Conservation (phyloP, 345 rosid species). For the Syzygium grande region DNA sequence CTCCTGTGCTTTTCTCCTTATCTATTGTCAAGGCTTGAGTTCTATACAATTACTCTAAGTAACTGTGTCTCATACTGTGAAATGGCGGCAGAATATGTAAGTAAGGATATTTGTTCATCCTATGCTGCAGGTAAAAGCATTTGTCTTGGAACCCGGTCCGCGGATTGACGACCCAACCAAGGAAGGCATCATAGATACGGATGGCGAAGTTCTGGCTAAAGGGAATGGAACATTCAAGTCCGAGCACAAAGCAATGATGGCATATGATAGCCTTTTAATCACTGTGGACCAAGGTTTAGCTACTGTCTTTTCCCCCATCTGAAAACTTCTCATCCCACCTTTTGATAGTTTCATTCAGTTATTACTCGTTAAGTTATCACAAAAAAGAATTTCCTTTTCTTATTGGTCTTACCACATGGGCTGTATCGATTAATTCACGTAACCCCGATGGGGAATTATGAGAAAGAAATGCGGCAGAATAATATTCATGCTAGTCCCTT, state of each 20-base stretch:
- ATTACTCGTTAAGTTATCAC: not conserved
- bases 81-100: not conserved
- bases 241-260: slow-evolving; percentile 46
- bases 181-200: slow-evolving; percentile 88
- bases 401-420: not conserved
- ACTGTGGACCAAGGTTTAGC: slow-evolving; percentile 87
- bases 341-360: not conserved
- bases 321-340: not conserved
- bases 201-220: slow-evolving; percentile 86
- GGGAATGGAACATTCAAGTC: slow-evolving; percentile 55
- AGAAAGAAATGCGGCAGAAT: not conserved
- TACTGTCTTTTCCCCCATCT: slow-evolving; percentile 64
- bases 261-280: slow-evolving; percentile 52
- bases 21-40: not conserved
- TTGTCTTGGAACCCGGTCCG: slow-evolving; percentile 73
- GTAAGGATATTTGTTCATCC: not conserved
- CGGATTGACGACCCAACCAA: slow-evolving; percentile 38
- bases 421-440: not conserved
- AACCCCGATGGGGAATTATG: not conserved
- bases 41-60: not conserved
- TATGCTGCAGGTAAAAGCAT: slow-evolving; percentile 65
- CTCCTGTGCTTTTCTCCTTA: not conserved
- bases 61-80: not conserved
- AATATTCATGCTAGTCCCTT: not conserved
- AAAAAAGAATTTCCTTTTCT: not conserved